Conservation (phyloP, 306 rosid genomes). For the Quercus berberidifolia region DNA sequence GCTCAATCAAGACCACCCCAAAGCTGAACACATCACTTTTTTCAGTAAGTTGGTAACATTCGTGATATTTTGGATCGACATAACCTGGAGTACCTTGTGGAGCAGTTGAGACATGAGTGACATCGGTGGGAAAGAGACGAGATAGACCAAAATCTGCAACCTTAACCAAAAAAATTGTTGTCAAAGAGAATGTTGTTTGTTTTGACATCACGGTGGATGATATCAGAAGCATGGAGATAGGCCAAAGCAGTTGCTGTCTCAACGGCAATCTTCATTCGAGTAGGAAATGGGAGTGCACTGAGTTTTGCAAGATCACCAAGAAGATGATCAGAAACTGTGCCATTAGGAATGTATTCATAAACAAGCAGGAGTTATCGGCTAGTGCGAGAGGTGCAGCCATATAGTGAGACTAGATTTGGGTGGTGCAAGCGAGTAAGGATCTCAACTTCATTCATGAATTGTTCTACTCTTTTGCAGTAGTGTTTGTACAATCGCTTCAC, state of each 20-base stretch:
- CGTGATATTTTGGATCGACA: slow-evolving; percentile 82
- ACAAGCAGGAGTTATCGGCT: slow-evolving; percentile 82
- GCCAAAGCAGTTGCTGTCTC: slow-evolving; percentile 66
- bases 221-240: slow-evolving; percentile 70
- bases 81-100: slow-evolving; percentile 98
- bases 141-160: slow-evolving; percentile 93
- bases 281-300: slow-evolving; percentile 47
- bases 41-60: slow-evolving; percentile 66
- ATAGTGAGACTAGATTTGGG: slow-evolving; percentile 66
- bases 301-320: slow-evolving; percentile 53
- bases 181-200: slow-evolving; percentile 73
- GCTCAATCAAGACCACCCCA: slow-evolving; percentile 79
- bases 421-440: slow-evolving; percentile 59
- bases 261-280: slow-evolving; percentile 67
- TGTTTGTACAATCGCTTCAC: slow-evolving; percentile 76
- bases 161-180: slow-evolving; percentile 48
- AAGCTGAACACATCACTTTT: slow-evolving; percentile 89
- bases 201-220: slow-evolving; percentile 81
- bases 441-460: slow-evolving; percentile 70
- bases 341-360: slow-evolving; percentile 75
- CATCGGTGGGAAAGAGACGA: slow-evolving; percentile 63
- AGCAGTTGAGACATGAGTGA: slow-evolving; percentile 78
- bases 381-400: slow-evolving; percentile 80
- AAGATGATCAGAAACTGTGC: slow-evolving; percentile 84
- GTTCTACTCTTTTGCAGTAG: slow-evolving; percentile 75